Evolutionary conservation across 257 asterid species (phyloP), one percentile per base, ranked within the genome.

Genomic region (Cordia subcordata): DNA sequence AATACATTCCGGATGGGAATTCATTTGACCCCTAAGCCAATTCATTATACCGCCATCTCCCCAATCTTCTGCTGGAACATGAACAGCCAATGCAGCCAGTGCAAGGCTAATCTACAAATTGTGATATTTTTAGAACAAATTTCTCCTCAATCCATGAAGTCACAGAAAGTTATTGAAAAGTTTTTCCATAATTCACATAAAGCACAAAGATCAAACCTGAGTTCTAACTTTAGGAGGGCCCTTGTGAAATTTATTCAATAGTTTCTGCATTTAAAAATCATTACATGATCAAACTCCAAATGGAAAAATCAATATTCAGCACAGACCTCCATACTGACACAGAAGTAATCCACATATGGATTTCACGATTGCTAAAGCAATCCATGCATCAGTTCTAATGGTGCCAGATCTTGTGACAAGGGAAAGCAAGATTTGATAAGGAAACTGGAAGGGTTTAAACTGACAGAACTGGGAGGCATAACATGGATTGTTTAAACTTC

Each of bases 41-140:
- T 79, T 79, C 42, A 90, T 73, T 69, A 93, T 79, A 68, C 99
- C 96, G 62, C 96, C 94, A 77, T 85, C 90, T 64, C 97, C 97
- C 99, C 97, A 93, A 53, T 86, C 94, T 66, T 86, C 86, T 20
- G 88, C 86, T 57, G 97, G 84, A 55, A 89, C 97, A 74, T 93
- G 99, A 70, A 89, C 94, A 68, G 99, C 95, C 80, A 93, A 80
- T 70, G 97, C 97, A 75, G 97, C 99, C 71, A 93, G 95, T 62
- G 99, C 99, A 75, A 93, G 96, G 66, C 99, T 88, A 82, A 93
- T 93, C 97, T 93, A 82, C 79, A 82, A 49, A 72, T 61, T 56
- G 68, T 66, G 50, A 69, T 63, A 79, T 44, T 76, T 81, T 77
- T 83, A 87, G 74, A 69, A 55, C 20, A 67, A 65, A 46, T 58